Evolutionary conservation across 2,329 filamentous ascomycete genomes (phyloP).

Genomic region (Scleromitrula shiraiana): DNA sequence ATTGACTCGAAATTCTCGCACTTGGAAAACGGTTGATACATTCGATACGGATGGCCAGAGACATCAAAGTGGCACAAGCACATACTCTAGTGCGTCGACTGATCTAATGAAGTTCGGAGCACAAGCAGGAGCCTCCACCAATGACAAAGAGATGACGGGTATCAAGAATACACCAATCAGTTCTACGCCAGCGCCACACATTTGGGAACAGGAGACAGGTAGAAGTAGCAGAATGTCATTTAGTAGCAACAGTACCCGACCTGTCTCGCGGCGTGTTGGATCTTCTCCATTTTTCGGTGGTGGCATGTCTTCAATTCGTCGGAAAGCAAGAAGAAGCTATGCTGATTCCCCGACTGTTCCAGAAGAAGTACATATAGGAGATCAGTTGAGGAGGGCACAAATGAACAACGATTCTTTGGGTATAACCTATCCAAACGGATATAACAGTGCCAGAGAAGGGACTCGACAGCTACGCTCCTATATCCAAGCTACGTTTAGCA

Average conservation of each 20-base stretch:
- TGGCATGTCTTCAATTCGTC: constrained; percentile 7
- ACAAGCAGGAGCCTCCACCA: constrained; percentile 16
- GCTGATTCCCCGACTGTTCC: constrained; percentile 24
- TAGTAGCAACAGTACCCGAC: constrained; percentile 14
- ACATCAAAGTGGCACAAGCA: constrained; percentile 14
- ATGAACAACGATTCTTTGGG: constrained; percentile 14
- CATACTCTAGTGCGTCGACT: constrained; percentile 1
- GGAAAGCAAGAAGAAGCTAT: constrained; percentile 17
- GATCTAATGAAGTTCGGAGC: constrained; percentile 1
- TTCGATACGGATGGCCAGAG: constrained; percentile 8
- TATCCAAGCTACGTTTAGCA: constrained; percentile 16
- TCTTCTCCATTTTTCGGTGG: constrained; percentile 26
- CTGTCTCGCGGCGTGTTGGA: constrained; percentile 21
- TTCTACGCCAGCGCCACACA: constrained; percentile 7
- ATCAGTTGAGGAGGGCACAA: constrained; percentile 10
- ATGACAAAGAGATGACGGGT: constrained; percentile 10
- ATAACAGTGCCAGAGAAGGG: constrained; percentile 22
- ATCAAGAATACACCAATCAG: constrained; percentile 12
- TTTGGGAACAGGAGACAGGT: constrained; percentile 6
- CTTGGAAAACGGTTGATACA: constrained; percentile 19
- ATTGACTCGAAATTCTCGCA: constrained; percentile 17
- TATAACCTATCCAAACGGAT: constrained; percentile 22
- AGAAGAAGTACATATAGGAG: constrained; percentile 15
- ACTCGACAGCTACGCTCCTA: constrained; percentile 23
- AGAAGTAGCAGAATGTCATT: neutral